Base-by-base conservation (phyloP, 345 rosid genomes). In the Barbarea vulgaris region DNA sequence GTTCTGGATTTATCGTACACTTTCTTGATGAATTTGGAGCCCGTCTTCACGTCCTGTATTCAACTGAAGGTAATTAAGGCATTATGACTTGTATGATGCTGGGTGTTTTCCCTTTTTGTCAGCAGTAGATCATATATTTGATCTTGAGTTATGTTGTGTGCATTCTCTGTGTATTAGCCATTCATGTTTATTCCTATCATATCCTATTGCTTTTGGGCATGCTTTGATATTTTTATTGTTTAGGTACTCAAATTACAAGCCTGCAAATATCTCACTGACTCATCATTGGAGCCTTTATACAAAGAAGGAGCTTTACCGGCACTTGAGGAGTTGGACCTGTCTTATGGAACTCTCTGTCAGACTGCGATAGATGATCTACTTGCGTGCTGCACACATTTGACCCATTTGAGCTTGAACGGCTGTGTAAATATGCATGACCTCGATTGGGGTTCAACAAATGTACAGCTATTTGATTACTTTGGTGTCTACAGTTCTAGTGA, bases 301-400 rank as follows among this genome's bases (percentile, higher is more conserved):
- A 93, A 87, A 83, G 81, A 83, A 73, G 87, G 89, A 63, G 97
- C 98, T 76, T 79, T 95, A 67, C 90, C 86, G 52, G 82, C 84
- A 22, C 97, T 95, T 56, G 84, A 81, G 77, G 98, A 90, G 76
- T 81, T 95, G 82, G 99, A 95, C 81, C 80, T 95, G 80, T 95
- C 99, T 15, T 93, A 95, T 80, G 96, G 98, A 65, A 84, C 98
- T 65, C 88, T 95, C 19, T 86, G 94, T 74, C 96, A 88, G 80
- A 87, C 93, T 41, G 96, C 99, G 64, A 90, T 95, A 65, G 98
- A 90, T 85, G 93, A 93, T 83, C 93, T 95, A 78, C 98, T 95
- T 83, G 87, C 94, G 24, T 87, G 79, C 79, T 92, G 98, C 83
- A 91, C 93, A 10, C 94, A 89, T 76, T 88, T 95, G 70, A 95